phyloP scores from a whole-genome alignment of 208 protist species.

The Crithidia bombi region DNA sequence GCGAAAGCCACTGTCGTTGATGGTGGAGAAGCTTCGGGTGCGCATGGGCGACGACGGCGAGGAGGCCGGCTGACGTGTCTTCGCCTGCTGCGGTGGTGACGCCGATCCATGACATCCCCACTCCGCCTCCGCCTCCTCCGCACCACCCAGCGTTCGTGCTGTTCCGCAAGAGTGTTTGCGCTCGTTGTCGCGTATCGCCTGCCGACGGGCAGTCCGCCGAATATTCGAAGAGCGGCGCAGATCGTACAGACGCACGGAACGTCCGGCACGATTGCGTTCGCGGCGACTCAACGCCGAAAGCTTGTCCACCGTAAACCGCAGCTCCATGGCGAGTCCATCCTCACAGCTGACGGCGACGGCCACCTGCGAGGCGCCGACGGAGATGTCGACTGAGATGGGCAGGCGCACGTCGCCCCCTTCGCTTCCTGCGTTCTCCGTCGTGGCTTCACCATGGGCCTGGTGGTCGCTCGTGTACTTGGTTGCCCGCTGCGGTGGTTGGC shows the following conservation, averaged over 20 bases:
- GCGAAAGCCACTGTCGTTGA: not conserved
- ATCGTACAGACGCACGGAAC: constrained; percentile 18
- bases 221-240: constrained; percentile 19
- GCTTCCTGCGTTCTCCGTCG: not conserved
- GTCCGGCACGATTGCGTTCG: constrained; percentile 12
- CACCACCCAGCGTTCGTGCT: not conserved
- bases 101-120: not conserved
- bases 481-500: not conserved
- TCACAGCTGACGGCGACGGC: constrained; percentile 61
- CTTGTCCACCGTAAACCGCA: constrained; percentile 43
- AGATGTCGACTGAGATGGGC: constrained; percentile 71
- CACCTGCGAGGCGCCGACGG: constrained; percentile 41
- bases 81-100: constrained; percentile 4
- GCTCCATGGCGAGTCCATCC: constrained; percentile 76
- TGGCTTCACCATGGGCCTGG: not conserved
- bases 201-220: too few species aligned
- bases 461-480: not conserved
- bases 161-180: too few species aligned
- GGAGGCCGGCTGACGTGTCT: not conserved
- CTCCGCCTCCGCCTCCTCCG: not conserved
- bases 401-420: constrained; percentile 31
- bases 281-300: constrained; percentile 22
- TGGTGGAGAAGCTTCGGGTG: not conserved
- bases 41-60: constrained; percentile 8
- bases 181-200: not conserved